Percentiles rank a stretch among this genome's conserved stretches.
Evolutionary conservation across 441 rosid species (phyloP).

Genomic region (Gossypium gossypioides): DNA sequence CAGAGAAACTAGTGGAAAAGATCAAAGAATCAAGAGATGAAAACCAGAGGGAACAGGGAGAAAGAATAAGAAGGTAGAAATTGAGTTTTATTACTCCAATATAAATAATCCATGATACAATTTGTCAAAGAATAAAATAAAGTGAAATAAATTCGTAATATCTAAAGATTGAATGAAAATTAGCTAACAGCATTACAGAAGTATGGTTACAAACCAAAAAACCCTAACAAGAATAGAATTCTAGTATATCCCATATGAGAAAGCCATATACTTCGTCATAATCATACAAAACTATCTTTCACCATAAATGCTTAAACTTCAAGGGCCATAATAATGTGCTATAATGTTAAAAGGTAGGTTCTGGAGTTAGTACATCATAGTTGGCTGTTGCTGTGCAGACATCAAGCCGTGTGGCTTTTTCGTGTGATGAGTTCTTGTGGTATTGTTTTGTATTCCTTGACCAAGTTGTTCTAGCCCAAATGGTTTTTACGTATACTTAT

Average conservation of each 20-base stretch:
- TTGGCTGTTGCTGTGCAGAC: not conserved
- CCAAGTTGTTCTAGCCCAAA: not conserved
- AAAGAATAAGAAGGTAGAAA: too few relatives aligned
- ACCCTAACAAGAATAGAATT: not conserved
- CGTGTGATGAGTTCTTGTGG: not conserved
- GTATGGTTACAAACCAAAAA: not conserved
- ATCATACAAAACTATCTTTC: not conserved
- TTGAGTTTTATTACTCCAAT: not conserved
- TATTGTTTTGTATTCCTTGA: too few relatives aligned
- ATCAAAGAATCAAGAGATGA: too few relatives aligned
- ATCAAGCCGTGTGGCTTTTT: not conserved
- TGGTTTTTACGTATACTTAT: not conserved
- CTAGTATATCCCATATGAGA: not conserved
- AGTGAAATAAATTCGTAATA: not conserved
- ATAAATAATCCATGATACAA: too few relatives aligned
- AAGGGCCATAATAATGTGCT: not conserved
- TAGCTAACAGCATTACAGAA: not conserved
- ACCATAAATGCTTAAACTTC: not conserved
- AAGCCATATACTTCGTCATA: not conserved
- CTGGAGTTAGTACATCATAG: not conserved
- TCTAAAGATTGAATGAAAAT: not conserved
- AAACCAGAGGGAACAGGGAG: too few relatives aligned
- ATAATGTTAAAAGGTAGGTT: not conserved
- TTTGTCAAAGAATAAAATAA: not conserved
- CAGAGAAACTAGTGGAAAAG: not conserved